These are phyloP conservation scores for Cairneyella variabilis DNA, from an alignment of 495 filamentous ascomycete genomes.

Conservation along the genomic window DNA sequence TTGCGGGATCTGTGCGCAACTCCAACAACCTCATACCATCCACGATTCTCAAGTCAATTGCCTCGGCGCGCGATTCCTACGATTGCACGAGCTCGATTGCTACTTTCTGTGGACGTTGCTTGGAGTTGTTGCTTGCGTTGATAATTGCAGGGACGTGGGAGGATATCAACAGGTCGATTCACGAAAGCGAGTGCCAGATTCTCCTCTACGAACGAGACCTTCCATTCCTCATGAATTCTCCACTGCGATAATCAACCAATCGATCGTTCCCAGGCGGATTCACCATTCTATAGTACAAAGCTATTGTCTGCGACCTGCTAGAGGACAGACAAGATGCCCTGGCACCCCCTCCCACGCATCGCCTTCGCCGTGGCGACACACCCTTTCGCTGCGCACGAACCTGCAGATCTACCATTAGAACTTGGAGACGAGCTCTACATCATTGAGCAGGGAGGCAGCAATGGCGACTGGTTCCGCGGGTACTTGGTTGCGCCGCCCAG, in stretches of 20 bases:
- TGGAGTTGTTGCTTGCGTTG: too few relatives aligned
- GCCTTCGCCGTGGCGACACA: conserved; percentile 94
- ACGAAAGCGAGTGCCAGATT: too few relatives aligned
- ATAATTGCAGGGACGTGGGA: too few relatives aligned
- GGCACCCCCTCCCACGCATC: conserved; percentile 93
- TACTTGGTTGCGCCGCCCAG: conserved; percentile 94
- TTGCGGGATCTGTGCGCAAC: too few relatives aligned
- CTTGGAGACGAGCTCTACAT: conserved; percentile 98
- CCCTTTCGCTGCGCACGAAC: conserved; percentile 80
- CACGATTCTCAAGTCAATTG: too few relatives aligned
- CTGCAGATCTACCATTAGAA: conserved; percentile 93
- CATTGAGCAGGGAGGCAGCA: conserved; percentile 85
- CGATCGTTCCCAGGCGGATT: not conserved
- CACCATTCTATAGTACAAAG: too few relatives aligned
- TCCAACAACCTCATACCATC: too few relatives aligned
- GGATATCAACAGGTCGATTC: too few relatives aligned
- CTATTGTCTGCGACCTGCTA: not conserved
- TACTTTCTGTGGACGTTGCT: too few relatives aligned
- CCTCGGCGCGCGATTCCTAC: too few relatives aligned
- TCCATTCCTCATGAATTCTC: conserved; percentile 7
- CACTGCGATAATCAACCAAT: conserved; percentile 3
- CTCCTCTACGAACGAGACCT: too few relatives aligned
- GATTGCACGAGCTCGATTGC: too few relatives aligned
- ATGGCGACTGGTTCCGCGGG: conserved; percentile 89
- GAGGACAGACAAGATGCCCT: conserved; percentile 63